A percentile compares a stretch with the other conserved stretches of the same genome.
These are phyloP conservation scores for Cylindrodendrum hubeiense DNA, from an alignment of 2,329 filamentous ascomycete species.

Conservation along the genomic window DNA sequence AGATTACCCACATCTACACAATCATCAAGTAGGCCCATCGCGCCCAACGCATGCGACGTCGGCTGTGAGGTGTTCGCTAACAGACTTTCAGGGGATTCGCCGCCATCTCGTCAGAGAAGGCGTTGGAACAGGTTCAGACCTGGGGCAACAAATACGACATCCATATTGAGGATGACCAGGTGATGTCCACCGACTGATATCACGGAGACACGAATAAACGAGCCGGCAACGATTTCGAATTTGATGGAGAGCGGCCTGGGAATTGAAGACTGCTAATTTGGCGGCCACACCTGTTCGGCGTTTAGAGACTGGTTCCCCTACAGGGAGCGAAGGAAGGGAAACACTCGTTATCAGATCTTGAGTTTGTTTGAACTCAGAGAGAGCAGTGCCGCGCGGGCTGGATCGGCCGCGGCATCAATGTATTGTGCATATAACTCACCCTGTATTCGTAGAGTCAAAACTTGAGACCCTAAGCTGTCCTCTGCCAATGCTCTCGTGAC, in stretches of 20 bases:
- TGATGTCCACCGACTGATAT: slow-evolving; percentile 61
- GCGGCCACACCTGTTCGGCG: slow-evolving; percentile 14
- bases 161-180: slow-evolving; percentile 80
- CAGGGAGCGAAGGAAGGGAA: neutral
- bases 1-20: slow-evolving; percentile 83
- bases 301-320: slow-evolving; percentile 9
- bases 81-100: slow-evolving; percentile 75
- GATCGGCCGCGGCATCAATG: neutral
- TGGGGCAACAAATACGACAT: slow-evolving; percentile 64
- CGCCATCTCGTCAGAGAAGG: slow-evolving; percentile 76
- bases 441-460: neutral
- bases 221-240: slow-evolving; percentile 15
- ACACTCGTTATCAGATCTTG: slow-evolving; percentile 10
- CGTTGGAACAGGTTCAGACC: slow-evolving; percentile 75
- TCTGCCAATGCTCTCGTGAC: neutral
- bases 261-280: slow-evolving; percentile 18
- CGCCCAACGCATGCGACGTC: neutral
- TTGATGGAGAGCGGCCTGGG: slow-evolving; percentile 6
- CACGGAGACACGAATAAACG: neutral
- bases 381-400: neutral
- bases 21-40: slow-evolving; percentile 70
- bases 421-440: neutral
- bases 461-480: neutral
- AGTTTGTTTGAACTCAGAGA: neutral
- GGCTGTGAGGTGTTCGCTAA: slow-evolving; percentile 40